These are phyloP conservation scores for slime mould (Dictyostelium discoideum) DNA, from an alignment of 78 protist genomes.

Conservation along the genomic window dicty_2.7 NC_007088.5:3859001-3859500, in stretches of 20 bases:
- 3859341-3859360: constrained; percentile 24
- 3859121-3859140: not conserved
- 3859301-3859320: constrained; percentile 30
- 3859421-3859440: not conserved
- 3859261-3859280: constrained; percentile 18
- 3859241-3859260: constrained; percentile 7
- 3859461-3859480: not conserved
- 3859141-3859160: constrained; percentile 25
- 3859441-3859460: not conserved
- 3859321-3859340: constrained; percentile 73
- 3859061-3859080: not conserved
- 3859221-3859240: not conserved
- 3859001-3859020: not conserved
- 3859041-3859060: not conserved
- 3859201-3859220: constrained; percentile 30
- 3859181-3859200: constrained; percentile 25
- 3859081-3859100: not conserved
- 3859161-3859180: constrained; percentile 38
- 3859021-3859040: not conserved
- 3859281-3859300: constrained; percentile 68
- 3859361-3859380: constrained; percentile 66
- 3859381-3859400: constrained; percentile 19
- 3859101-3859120: not conserved
- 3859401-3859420: not conserved
- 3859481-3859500: not conserved